Percentiles rank a stretch among this genome's conserved stretches.
These are phyloP conservation scores for Neofusicoccum parvum DNA, from an alignment of 2,329 filamentous ascomycete species.

Conservation along the genomic window DNA sequence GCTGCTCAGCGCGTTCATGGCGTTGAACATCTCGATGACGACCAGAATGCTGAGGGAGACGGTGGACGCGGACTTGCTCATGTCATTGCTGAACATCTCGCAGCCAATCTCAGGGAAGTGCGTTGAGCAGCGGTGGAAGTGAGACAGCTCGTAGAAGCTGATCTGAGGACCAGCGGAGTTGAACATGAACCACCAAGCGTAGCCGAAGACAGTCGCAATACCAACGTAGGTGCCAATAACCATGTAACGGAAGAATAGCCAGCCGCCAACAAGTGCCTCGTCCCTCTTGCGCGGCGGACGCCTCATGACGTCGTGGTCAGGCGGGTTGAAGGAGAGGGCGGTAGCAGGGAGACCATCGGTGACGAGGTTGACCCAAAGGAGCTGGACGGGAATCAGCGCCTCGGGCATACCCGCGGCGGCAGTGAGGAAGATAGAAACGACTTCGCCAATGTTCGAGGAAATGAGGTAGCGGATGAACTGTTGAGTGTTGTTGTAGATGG, in stretches of 20 bases:
- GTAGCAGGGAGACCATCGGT: slow-evolving; percentile 97
- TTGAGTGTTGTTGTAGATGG: slow-evolving; percentile 99
- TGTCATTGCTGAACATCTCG: slow-evolving; percentile 83
- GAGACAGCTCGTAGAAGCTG: slow-evolving; percentile 80
- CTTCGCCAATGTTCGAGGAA: slow-evolving; percentile 98
- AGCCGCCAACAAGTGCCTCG: slow-evolving; percentile 88
- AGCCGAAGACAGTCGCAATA: slow-evolving; percentile 90
- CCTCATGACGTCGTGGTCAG: slow-evolving; percentile 98
- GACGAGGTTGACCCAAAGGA: slow-evolving; percentile 98
- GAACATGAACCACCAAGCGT: slow-evolving; percentile 99
- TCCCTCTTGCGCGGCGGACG: slow-evolving; percentile 88
- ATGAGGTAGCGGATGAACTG: slow-evolving; percentile 99
- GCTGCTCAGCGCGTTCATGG: slow-evolving; percentile 95
- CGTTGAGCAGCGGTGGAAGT: slow-evolving; percentile 90
- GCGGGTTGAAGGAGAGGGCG: slow-evolving; percentile 94
- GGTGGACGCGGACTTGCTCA: slow-evolving; percentile 87
- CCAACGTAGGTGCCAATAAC: slow-evolving; percentile 95
- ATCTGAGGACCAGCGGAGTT: slow-evolving; percentile 89
- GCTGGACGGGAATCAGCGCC: slow-evolving; percentile 92
- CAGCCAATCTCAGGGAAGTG: slow-evolving; percentile 90
- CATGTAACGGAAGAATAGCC: slow-evolving; percentile 97
- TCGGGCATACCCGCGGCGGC: slow-evolving; percentile 97
- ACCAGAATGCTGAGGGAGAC: slow-evolving; percentile 89
- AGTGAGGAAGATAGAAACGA: slow-evolving; percentile 97
- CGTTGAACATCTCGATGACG: slow-evolving; percentile 99